Evolutionary conservation across 371 early-diverging fungal species (phyloP).

Genomic region (Mucor irregularis): DNA sequence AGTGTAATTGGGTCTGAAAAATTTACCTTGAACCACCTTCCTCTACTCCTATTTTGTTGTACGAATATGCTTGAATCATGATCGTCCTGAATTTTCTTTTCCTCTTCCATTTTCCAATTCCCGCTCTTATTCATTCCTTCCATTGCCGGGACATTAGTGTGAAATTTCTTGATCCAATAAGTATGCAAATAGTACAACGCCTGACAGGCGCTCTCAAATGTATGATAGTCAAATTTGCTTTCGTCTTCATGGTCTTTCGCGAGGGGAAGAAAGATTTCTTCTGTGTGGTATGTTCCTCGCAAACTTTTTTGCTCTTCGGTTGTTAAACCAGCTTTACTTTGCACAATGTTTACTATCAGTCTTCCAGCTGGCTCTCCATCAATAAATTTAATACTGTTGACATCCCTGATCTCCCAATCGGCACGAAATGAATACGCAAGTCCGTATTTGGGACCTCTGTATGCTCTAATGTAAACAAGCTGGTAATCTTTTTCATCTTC

Average conservation of each 20-base stretch:
- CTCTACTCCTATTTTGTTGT: too few species aligned
- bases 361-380: neutral
- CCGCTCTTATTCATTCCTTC: too few species aligned
- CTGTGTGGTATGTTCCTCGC: constrained; percentile 1
- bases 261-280: constrained; percentile 7
- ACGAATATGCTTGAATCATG: too few species aligned
- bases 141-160: neutral
- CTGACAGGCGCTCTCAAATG: constrained; percentile 11
- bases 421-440: neutral
- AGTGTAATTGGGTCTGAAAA: too few species aligned
- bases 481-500: neutral
- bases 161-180: too few species aligned
- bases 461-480: constrained; percentile 10
- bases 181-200: constrained; percentile 3
- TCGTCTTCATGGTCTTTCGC: neutral
- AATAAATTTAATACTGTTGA: neutral
- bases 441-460: neutral
- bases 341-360: neutral
- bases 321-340: neutral
- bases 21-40: too few species aligned
- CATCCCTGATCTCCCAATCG: neutral
- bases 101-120: neutral
- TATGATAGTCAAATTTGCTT: constrained; percentile 1
- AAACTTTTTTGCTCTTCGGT: too few species aligned
- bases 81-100: too few species aligned